These are phyloP conservation scores for Lentinula guzmanii DNA, from an alignment of 768 basidiomycete genomes.

Conservation along the genomic window DNA sequence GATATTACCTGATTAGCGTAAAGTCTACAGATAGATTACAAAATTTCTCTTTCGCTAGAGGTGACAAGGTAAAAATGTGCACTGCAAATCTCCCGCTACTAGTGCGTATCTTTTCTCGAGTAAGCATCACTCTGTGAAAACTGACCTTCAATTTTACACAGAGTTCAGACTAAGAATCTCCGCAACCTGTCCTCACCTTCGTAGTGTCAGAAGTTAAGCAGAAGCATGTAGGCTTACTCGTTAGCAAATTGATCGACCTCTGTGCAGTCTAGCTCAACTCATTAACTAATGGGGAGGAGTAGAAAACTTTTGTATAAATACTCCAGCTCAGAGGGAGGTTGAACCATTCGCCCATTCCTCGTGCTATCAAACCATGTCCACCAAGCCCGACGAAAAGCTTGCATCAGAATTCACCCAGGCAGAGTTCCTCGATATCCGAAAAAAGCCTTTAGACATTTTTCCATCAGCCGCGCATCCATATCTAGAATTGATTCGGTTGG, in stretches of 20 bases:
- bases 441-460: conserved; percentile 22
- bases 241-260: background rate
- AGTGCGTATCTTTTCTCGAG: background rate
- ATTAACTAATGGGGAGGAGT: background rate
- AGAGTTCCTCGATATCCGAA: conserved; percentile 16
- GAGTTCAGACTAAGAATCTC: background rate
- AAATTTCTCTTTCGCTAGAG: background rate
- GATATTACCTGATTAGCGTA: too few relatives aligned
- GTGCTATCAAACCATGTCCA: conserved; percentile 14
- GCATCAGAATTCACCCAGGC: conserved; percentile 4
- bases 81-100: background rate
- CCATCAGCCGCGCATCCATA: conserved; percentile 29
- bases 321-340: background rate
- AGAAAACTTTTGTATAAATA: background rate
- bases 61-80: background rate
- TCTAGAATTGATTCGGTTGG: conserved; percentile 43
- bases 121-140: background rate
- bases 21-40: too few relatives aligned
- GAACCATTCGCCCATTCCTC: background rate
- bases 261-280: background rate
- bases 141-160: background rate
- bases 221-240: background rate
- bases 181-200: background rate
- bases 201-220: background rate
- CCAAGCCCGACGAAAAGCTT: conserved; percentile 13